Base-by-base conservation (phyloP, 139 green algal genomes). In the Haematococcus sp. region DNA sequence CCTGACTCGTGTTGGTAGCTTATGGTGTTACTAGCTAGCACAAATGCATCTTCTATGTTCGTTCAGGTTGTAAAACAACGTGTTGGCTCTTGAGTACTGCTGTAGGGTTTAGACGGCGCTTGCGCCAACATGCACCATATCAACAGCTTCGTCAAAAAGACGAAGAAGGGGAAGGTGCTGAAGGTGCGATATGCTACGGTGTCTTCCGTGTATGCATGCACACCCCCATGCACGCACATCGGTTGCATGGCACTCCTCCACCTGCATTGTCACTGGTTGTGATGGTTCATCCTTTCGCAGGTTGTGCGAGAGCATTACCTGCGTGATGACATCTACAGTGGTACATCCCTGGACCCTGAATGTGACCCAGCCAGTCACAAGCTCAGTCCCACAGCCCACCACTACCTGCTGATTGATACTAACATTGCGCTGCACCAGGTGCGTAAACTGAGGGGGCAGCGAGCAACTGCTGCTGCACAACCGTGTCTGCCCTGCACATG, bases 251-350 rank as follows among this genome's bases (percentile, higher is more conserved):
- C 23, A n/a, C n/a, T n/a, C n/a, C n/a, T n/a, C n/a, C n/a, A n/a
- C n/a, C n/a, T n/a, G n/a, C n/a, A n/a, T n/a, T n/a, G n/a, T 15
- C 63, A 54, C 33, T 16, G 16, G 2, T 22, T 74, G 49, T 15
- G 22, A 46, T 55, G 63, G 22, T 70, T 4, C 34, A 15, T 56
- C 4, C 22, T 30, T 61, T 16, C 60, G 20, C 79, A 94, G 88
- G 87, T 95, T 0, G 89, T 95, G 4, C 74, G 87, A 0, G 95
- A 98, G 82, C 96, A 97, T 72, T 99, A 99, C 75, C 82, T 99
- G 7, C 83, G 96, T 9, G 96, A 98, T 71, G 96, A 99, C 81
- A 98, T 99, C 44, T 92, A 76, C 76, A 91, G 85, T 71, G 94
- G 91, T 55, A 85, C 87, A 0, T 81, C 85, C 0, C 71, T 93